Evolutionary conservation across 371 early-diverging fungal genomes (phyloP), one percentile per base, ranked within the genome.

Genomic region (Furculomyces boomerangus): DNA sequence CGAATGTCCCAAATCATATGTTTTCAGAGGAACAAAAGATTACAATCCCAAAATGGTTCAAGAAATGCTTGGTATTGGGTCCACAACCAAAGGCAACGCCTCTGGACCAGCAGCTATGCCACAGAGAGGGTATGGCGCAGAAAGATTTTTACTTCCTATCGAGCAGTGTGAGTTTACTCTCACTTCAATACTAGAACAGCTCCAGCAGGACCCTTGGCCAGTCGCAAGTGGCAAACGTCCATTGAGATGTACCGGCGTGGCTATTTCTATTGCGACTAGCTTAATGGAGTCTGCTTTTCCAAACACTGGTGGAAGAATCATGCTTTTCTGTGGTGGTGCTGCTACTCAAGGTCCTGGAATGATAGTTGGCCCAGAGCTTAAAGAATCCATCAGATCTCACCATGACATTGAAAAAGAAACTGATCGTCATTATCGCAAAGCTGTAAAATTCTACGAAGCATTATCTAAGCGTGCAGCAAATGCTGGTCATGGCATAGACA

Each of bases 131-230:
- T 67, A 57, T 44, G 68, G 69, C 2, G 69, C 68, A 29, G 64
- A 56, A 44, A 70, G 80, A 55, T 97, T 98, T 69, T 71, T 97
- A 57, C 75, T 86, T 60, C 92, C 90, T 32, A 83, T 89, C 32
- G 79, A 86, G 55, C 88, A 94, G 66, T 93, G 95, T 72, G 91
- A 90, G 65, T 92, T 94, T 66, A 87, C 90, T 20, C 66, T 99
- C 57, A 89, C 91, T 0, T 80, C 88, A 30, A 86, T 94, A 56
- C 67, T 99, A 50, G 96, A 98, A 70, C 87, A 91, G 62, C 77
- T 99, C 49, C 90, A 92, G 71, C 80, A 80, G 47, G 99, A 99
- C 67, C 97, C 99, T n/a, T 99, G 99, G 94, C 94, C 98, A 2
- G 95, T 96, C 3, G 82, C 84, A 25, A 76, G 78, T 55, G 98